Evolutionary conservation across 768 basidiomycete species (phyloP), one percentile per base, ranked within the genome.

Genomic region (Tricholomella constricta): DNA sequence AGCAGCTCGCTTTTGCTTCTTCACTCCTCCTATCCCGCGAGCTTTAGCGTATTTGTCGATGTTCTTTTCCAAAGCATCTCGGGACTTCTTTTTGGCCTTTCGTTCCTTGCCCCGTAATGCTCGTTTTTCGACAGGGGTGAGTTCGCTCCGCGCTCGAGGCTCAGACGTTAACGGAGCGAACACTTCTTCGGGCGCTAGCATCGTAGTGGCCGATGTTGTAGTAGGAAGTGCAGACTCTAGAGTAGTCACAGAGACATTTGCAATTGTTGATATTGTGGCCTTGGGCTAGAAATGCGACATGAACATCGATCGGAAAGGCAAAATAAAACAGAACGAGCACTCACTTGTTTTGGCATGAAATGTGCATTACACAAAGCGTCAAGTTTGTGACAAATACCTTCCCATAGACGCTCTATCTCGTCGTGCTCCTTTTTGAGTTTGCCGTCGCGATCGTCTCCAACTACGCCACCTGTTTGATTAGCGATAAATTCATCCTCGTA

Each of bases 341-440:
- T 48, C 56, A 96, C 96, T 67, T 86, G 85, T 69, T 98, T 98
- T 1, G 96, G 97, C 14, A 91, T 88, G 67, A 94, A 98, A 68
- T 98, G 92, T 2, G 94, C 86, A 65, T 98, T 98, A 67, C 90
- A 91, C 31, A 98, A 74, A 17, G 96, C 93, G 70, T 98, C 97
- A 31, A 98, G 76, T 65, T 96, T 97, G 40, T 80, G 75, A 52
- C 86, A 91, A 31, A 99, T 87, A 41, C 79, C 81, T 49, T 92
- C 90, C 92, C 96, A 98, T 9, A 86, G 60, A 45, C 76, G 74
- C 51, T 89, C 86, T 47, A 98, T 85, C 67, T 91, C 94, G 12
- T 86, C 84, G 67, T 98, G 96, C 67, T 97, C 92, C 64, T 90
- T 89, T 64, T 80, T 75, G 32, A 98, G 75, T 67, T 91, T 94